phyloP scores from a whole-genome alignment of 2,329 filamentous ascomycete genomes.

The Hypoxylon sp. region DNA sequence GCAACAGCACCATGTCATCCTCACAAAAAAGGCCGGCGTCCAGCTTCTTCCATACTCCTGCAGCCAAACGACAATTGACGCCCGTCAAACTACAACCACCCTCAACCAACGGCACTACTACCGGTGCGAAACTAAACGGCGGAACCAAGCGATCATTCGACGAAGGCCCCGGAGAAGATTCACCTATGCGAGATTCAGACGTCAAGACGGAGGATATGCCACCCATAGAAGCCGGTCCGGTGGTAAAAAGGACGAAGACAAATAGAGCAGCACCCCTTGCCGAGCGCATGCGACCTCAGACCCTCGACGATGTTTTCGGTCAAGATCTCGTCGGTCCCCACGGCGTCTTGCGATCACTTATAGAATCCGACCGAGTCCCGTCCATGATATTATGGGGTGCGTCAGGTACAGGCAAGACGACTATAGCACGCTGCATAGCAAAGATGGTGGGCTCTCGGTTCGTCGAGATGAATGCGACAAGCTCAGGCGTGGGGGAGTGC shows the following conservation, averaged over 20 bases:
- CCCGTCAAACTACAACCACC: constrained; percentile 47
- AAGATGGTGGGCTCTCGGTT: constrained; percentile 84
- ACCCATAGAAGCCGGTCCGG: constrained; percentile 49
- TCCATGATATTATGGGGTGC: constrained; percentile 96
- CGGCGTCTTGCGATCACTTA: constrained; percentile 86
- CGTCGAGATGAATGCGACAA: constrained; percentile 95
- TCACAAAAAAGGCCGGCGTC: constrained; percentile 65
- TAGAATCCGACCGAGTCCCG: constrained; percentile 84
- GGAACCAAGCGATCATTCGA: constrained; percentile 63
- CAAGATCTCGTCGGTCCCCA: constrained; percentile 88
- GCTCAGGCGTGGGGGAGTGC: constrained; percentile 85
- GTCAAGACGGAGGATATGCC: constrained; percentile 36
- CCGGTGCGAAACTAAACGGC: constrained; percentile 44
- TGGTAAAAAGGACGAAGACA: constrained; percentile 72
- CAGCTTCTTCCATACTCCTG: constrained; percentile 69
- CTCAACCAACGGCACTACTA: constrained; percentile 46
- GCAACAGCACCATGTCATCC: constrained; percentile 47
- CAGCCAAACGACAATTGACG: constrained; percentile 61
- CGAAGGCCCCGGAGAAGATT: constrained; percentile 56
- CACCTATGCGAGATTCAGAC: constrained; percentile 39
- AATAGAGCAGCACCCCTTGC: constrained; percentile 83
- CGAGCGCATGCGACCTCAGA: constrained; percentile 89
- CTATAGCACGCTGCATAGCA: constrained; percentile 91
- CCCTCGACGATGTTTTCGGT: constrained; percentile 85
- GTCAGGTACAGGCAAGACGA: constrained; percentile 85